These are phyloP conservation scores for Xerocomellus dryophilus DNA, from an alignment of 768 basidiomycete species.

Conservation along the genomic window DNA sequence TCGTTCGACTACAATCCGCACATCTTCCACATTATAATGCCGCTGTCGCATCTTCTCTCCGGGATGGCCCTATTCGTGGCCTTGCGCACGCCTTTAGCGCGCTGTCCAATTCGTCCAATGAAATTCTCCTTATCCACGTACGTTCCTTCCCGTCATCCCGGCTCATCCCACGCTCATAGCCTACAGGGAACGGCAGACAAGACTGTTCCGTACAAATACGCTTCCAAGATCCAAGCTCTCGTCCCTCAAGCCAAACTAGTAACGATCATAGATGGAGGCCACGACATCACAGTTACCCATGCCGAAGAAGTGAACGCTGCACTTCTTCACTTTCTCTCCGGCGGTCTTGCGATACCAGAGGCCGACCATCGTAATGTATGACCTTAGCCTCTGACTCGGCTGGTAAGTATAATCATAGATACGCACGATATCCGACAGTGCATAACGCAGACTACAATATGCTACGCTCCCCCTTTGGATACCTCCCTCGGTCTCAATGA, in stretches of 20 bases:
- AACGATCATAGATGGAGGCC: conserved; percentile 29
- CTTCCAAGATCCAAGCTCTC: conserved; percentile 29
- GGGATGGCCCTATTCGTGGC: conserved; percentile 70
- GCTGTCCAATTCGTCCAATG: conserved; percentile 44
- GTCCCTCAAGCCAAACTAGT: conserved; percentile 30
- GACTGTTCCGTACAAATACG: conserved; percentile 34
- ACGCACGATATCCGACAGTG: not conserved
- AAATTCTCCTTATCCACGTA: conserved; percentile 66
- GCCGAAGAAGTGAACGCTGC: conserved; percentile 29
- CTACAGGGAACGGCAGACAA: conserved; percentile 32
- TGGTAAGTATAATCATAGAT: not conserved
- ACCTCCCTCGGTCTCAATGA: not conserved
- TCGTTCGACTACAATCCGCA: conserved; percentile 75
- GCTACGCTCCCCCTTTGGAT: conserved; percentile 5
- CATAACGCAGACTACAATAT: conserved; percentile 3
- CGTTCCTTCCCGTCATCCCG: conserved; percentile 10
- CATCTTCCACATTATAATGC: conserved; percentile 72
- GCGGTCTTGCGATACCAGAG: not conserved
- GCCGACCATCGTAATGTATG: not conserved
- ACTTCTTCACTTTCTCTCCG: conserved; percentile 28
- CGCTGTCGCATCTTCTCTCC: conserved; percentile 71
- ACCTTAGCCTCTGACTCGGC: too few relatives aligned
- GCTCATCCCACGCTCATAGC: not conserved
- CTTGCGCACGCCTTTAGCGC: conserved; percentile 52
- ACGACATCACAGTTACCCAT: conserved; percentile 34